phyloP scores from a whole-genome alignment of 129 eudicot species.

The Chrysanthemum lavandulifolium region DNA sequence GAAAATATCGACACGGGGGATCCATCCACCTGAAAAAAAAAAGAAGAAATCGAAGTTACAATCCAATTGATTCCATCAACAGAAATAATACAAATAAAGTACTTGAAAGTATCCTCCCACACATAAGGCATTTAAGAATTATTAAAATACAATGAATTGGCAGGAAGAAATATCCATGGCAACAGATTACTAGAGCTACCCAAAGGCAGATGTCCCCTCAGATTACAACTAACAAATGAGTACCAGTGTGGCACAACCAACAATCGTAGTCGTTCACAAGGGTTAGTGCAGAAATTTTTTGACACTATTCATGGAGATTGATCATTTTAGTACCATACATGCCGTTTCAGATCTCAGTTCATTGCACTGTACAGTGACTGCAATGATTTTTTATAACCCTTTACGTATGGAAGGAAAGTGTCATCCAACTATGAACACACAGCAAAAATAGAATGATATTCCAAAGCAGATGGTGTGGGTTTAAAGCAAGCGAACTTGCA shows the following conservation, averaged over 20 bases:
- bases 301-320: not conserved
- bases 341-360: not conserved
- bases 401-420: not conserved
- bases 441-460: not conserved
- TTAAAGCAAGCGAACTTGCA: not conserved
- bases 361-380: not conserved
- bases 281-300: not conserved
- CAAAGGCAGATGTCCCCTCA: not conserved
- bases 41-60: slow-evolving; percentile 1
- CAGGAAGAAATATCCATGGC: not conserved
- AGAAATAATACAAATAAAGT: not conserved
- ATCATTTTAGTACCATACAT: not conserved
- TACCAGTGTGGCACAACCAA: not conserved
- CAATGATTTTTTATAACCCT: not conserved
- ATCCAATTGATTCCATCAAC: not conserved
- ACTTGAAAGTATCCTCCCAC: not conserved
- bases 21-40: slow-evolving; percentile 72
- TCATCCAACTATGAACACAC: not conserved
- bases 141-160: not conserved
- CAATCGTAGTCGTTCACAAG: not conserved
- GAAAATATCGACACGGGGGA: slow-evolving; percentile 93
- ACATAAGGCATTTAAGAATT: not conserved
- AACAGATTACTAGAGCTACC: not conserved
- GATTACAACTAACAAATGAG: not conserved
- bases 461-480: not conserved